Evolutionary conservation across 345 rosid species (phyloP).

Genomic region (Eucalyptus grandis): DNA sequence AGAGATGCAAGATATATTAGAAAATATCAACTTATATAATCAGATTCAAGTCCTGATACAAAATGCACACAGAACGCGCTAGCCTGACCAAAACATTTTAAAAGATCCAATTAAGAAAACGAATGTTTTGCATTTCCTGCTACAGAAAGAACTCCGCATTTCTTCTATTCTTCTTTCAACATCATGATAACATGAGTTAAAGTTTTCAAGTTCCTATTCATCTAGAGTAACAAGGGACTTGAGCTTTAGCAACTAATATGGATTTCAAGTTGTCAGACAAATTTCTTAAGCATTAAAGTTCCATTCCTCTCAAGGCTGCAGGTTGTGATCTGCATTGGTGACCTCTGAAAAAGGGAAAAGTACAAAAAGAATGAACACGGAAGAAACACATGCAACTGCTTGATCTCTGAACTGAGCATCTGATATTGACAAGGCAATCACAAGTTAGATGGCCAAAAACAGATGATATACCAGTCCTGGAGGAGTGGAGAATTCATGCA

Average conservation of each 20-base stretch:
- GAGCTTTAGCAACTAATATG: background rate
- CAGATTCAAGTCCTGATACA: background rate
- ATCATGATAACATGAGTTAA: background rate
- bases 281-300: background rate
- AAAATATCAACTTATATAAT: background rate
- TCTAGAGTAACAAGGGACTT: background rate
- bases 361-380: background rate
- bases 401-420: background rate
- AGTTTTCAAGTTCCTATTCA: background rate
- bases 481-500: background rate
- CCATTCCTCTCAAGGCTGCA: background rate
- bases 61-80: background rate
- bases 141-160: background rate
- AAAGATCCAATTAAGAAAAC: background rate
- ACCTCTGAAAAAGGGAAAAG: background rate
- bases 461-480: background rate
- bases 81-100: background rate
- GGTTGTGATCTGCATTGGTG: background rate
- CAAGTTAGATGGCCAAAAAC: background rate
- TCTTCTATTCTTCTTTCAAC: background rate
- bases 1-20: background rate
- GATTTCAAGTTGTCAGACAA: background rate
- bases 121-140: background rate
- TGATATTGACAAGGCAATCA: background rate
- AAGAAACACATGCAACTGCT: background rate